Base-by-base conservation (phyloP, 2,329 filamentous ascomycete genomes). In the Cytospora chrysosperma region DNA sequence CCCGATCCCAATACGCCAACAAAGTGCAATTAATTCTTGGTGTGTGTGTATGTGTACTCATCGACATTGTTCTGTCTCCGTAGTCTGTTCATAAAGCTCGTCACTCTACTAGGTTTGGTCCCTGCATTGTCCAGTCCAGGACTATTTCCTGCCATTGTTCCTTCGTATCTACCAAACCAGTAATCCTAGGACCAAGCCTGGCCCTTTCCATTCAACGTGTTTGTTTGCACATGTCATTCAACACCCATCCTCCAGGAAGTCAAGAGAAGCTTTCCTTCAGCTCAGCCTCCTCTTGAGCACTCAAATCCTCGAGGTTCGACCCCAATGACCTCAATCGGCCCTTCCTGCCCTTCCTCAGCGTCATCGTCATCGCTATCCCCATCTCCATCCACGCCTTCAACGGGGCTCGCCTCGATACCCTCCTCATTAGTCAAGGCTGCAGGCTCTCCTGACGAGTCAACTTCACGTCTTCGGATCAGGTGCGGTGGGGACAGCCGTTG, bases 11-110 rank as follows among this genome's bases (percentile, higher is more conserved):
- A n/a, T 43, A 6, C n/a, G 26, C 32, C 32, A 27, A 24, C 32
- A 24, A 53, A 15, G 10, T 43, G 49, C 10, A 40, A 43, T 32
- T 19, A 40, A 21, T 30, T 19, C 24, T 30, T 24, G 24, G 27
- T 43, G 28, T 24, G 24, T 21, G 32, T 54, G 32, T 43, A 21
- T 37, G 40, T 61, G 59, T 61, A 61, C 59, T 61, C 53, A 51
- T 56, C 40, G 59, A 56, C 53, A 50, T 61, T 61, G 40, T 56
- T 56, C 37, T 28, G 21, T 27, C 40, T 43, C 40, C n/a, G 53
- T 61, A 61, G 52, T 61, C 52, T 61, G 53, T 56, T 51, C 59
- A 51, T 61, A 53, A 61, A 56, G 37, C 52, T 56, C 59, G 27
- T 61, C 30, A 50, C n/a, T 53, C 40, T 21, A 43, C 40, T 7